Evolutionary conservation across 2,329 filamentous ascomycete genomes (phyloP).

Genomic region (Piedraia hortae): DNA sequence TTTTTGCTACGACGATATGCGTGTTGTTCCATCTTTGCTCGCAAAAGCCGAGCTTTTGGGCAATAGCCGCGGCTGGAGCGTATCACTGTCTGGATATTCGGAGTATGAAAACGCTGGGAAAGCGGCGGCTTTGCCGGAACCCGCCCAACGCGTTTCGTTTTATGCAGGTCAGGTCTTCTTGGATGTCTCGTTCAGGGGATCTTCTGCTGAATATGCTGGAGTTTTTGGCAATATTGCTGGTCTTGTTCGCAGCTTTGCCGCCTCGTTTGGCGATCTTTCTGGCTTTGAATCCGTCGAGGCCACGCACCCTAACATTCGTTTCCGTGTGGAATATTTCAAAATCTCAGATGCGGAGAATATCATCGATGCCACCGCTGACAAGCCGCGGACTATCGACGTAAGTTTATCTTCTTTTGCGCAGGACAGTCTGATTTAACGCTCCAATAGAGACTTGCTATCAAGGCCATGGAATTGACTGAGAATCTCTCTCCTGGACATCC

Average conservation of each 20-base stretch:
- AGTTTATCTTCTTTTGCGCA: too few species aligned
- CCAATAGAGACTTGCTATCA: slow-evolving; percentile 1
- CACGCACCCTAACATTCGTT: slow-evolving; percentile 4
- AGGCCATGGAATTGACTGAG: slow-evolving; percentile 1
- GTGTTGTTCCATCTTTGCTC: too few species aligned
- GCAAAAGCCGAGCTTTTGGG: too few species aligned
- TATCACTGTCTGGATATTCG: background rate
- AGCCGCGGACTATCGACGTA: slow-evolving; percentile 3
- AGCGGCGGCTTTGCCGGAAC: background rate
- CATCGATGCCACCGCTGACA: slow-evolving; percentile 1
- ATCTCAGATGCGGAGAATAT: slow-evolving; percentile 6
- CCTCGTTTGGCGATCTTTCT: slow-evolving; percentile 6
- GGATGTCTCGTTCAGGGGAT: slow-evolving; percentile 3
- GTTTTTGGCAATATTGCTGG: slow-evolving; percentile 1
- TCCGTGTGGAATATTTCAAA: slow-evolving; percentile 9
- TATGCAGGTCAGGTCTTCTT: slow-evolving; percentile 10
- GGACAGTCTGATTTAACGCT: background rate
- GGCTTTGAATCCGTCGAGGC: slow-evolving; percentile 4
- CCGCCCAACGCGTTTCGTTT: slow-evolving; percentile 1
- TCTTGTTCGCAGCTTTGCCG: slow-evolving; percentile 4
- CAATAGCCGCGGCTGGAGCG: slow-evolving; percentile 1
- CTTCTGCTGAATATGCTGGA: slow-evolving; percentile 3
- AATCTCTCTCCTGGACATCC: too few species aligned
- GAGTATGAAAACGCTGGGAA: background rate
- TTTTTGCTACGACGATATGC: too few species aligned